Conservation (phyloP, 164 flowering plant species). For the Vitis cinerea region DNA sequence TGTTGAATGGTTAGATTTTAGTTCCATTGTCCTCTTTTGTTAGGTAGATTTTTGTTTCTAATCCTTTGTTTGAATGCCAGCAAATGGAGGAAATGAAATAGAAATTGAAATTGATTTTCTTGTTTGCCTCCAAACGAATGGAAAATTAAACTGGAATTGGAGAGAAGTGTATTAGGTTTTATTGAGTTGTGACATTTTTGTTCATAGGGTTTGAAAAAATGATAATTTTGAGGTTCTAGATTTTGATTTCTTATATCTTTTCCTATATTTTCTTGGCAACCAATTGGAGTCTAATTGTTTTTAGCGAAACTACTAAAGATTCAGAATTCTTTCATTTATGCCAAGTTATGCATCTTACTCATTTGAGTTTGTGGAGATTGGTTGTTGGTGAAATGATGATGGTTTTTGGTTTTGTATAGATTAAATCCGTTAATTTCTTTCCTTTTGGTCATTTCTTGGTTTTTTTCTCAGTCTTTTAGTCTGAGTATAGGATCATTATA, state of each 20-base stretch:
- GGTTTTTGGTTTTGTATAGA: not conserved
- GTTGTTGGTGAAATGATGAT: too few species aligned
- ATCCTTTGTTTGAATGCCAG: not conserved
- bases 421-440: not conserved
- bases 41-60: not conserved
- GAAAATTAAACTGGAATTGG: not conserved
- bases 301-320: not conserved
- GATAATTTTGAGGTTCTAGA: not conserved
- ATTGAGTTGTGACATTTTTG: not conserved
- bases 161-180: not conserved
- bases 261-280: not conserved
- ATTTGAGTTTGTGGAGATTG: not conserved
- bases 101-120: too few species aligned
- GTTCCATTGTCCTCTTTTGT: not conserved
- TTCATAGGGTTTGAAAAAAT: not conserved
- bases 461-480: not conserved
- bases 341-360: conserved; percentile 9
- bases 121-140: too few species aligned
- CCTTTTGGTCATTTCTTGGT: not conserved
- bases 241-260: not conserved
- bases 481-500: not conserved
- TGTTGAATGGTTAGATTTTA: conserved; percentile 5
- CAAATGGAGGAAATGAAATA: not conserved
- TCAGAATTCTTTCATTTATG: not conserved
- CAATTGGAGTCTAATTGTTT: not conserved